Evolutionary conservation across 2,329 filamentous ascomycete genomes (phyloP), one percentile per base, ranked within the genome.

Genomic region (Stemphylium vesicarium): DNA sequence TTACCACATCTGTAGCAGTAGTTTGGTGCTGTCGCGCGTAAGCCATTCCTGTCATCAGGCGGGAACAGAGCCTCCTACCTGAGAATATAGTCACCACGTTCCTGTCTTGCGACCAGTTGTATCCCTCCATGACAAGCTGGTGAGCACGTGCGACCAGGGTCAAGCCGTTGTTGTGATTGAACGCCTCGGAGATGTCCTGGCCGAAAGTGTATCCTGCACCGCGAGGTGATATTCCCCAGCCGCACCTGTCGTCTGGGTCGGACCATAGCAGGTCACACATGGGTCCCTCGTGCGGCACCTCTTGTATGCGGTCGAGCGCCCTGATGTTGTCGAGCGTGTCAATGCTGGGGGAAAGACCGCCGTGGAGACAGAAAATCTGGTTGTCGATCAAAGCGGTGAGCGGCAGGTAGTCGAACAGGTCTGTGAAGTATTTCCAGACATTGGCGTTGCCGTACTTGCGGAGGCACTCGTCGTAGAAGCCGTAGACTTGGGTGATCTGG

Each of bases 1-100:
- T 99, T 99, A 74, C 95, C 95, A 75, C 95, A 99, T 77, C 95
- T 87, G 84, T 99, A 98, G 82, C 94, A 99, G 84, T 99, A 99
- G 66, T 84, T 83, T 35, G 80, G 80, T 64, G 81, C 81, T 83
- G 57, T 35, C 15, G 40, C 38, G 61, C 59, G 66, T 79, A 50
- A 79, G 74, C 58, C 11, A 38, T 49, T 37, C 7, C 18, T 6
- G 50, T 36, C 12, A 45, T 32, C 29, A 22, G 26, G 8, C 7
- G 22, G 13, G 32, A 1, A 2, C 12, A 24, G 18, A 12, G 4
- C 4, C 10, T 15, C 49, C 11, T 63, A 74, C 81, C 92, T 66
- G 93, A 97, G 82, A 99, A 99, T 72, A 99, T 98, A 33, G 95
- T 99, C 58, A 99, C 95, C 46, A 99, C 95, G 68, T 99, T 98